These are phyloP conservation scores for Talaromyces adpressus DNA, from an alignment of 495 filamentous ascomycete genomes.

Conservation along the genomic window DNA sequence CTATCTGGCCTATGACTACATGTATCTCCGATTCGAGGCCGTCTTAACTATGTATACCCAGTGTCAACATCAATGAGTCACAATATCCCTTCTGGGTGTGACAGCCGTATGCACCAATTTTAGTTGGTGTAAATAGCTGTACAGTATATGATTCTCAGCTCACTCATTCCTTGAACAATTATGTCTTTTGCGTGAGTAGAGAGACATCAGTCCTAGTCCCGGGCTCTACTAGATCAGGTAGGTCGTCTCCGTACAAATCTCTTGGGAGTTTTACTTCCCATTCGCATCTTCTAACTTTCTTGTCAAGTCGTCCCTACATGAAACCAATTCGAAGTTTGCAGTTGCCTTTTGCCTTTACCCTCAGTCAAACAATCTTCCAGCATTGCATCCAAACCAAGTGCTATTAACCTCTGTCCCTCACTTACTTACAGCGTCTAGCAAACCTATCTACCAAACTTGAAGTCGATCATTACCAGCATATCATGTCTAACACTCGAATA, in stretches of 20 bases:
- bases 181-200: not conserved
- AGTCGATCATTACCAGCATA: not conserved
- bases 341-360: no score
- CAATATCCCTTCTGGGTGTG: not conserved
- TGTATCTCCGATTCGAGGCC: not conserved
- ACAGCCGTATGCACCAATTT: not conserved
- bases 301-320: no score
- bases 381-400: no score
- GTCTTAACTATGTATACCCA: not conserved
- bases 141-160: not conserved
- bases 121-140: no score
- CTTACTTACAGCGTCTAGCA: no score
- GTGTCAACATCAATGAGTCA: not conserved
- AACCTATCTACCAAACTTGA: no score
- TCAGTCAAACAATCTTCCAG: no score
- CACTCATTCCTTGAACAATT: not conserved
- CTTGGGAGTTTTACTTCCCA: no score
- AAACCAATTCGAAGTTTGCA: no score
- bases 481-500: not conserved
- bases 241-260: not conserved
- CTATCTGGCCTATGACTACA: not conserved
- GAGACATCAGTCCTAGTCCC: not conserved
- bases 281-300: no score
- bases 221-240: not conserved
- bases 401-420: no score